Percentiles rank a stretch among this genome's conserved stretches.
These are phyloP conservation scores for Dryas integrifolia DNA, from an alignment of 331 rosid genomes.

Conservation along the genomic window DNA sequence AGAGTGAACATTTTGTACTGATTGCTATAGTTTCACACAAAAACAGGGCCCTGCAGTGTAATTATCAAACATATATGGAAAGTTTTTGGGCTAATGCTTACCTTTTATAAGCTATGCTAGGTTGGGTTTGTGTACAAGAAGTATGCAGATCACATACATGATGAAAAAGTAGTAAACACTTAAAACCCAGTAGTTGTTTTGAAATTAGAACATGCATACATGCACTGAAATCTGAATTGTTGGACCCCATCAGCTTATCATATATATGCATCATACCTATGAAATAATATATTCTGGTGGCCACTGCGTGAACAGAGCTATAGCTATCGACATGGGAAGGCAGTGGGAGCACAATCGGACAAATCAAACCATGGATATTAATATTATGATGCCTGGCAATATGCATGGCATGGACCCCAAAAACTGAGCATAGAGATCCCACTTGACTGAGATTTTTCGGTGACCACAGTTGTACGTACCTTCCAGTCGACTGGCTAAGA, in stretches of 20 bases:
- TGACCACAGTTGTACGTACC: background rate
- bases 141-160: background rate
- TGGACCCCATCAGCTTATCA: too few species aligned
- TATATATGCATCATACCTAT: too few species aligned
- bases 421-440: constrained; percentile 29
- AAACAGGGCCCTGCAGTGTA: too few species aligned
- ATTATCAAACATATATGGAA: too few species aligned
- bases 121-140: background rate
- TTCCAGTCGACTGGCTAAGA: background rate
- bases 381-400: background rate
- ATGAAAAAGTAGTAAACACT: background rate
- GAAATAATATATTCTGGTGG: background rate
- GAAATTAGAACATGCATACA: too few species aligned
- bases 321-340: background rate
- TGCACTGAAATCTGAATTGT: too few species aligned
- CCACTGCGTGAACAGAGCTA: too few species aligned
- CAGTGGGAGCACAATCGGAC: background rate
- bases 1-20: too few species aligned
- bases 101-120: background rate
- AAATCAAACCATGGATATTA: background rate
- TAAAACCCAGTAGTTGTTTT: too few species aligned
- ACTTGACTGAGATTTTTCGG: constrained; percentile 34
- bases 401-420: constrained; percentile 13
- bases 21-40: too few species aligned
- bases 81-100: too few species aligned